phyloP scores from a whole-genome alignment of 768 basidiomycete species.

The Gloeopeniophorella convolvens region DNA sequence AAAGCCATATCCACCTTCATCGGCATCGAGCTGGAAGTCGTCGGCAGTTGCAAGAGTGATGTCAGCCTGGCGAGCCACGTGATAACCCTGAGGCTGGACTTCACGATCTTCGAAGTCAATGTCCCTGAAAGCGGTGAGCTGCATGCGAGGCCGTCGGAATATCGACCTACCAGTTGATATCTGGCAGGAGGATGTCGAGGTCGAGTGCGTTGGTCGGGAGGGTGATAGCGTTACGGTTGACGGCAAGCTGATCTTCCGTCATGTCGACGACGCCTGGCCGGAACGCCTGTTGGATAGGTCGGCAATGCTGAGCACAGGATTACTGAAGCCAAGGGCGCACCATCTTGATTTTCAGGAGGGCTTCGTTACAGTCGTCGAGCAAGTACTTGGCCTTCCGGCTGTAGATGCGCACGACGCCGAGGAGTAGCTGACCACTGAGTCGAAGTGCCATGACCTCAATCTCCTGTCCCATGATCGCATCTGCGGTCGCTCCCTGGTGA shows the following conservation, averaged over 20 bases:
- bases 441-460: slow-evolving; percentile 90
- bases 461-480: slow-evolving; percentile 92
- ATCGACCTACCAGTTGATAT: slow-evolving; percentile 64
- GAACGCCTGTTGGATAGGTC: slow-evolving; percentile 57
- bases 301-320: slow-evolving; percentile 1
- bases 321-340: slow-evolving; percentile 33
- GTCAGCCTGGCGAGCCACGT: slow-evolving; percentile 79
- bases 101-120: slow-evolving; percentile 69
- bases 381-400: slow-evolving; percentile 97
- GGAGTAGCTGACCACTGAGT: slow-evolving; percentile 90
- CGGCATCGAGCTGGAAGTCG: slow-evolving; percentile 62
- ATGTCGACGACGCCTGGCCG: slow-evolving; percentile 93
- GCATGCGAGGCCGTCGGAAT: slow-evolving; percentile 8
- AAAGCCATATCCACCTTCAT: slow-evolving; percentile 55
- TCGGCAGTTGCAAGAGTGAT: slow-evolving; percentile 80
- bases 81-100: slow-evolving; percentile 61
- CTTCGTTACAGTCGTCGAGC: slow-evolving; percentile 96
- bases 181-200: slow-evolving; percentile 72
- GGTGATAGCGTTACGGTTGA: slow-evolving; percentile 84
- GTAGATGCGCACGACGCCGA: slow-evolving; percentile 97
- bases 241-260: slow-evolving; percentile 88
- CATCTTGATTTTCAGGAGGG: slow-evolving; percentile 92
- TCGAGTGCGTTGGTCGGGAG: slow-evolving; percentile 72
- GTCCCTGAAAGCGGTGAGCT: slow-evolving; percentile 45
- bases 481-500: slow-evolving; percentile 30